Base-by-base conservation (phyloP, 352 stramenopile species). In the Saprolegnia diclina region DNA sequence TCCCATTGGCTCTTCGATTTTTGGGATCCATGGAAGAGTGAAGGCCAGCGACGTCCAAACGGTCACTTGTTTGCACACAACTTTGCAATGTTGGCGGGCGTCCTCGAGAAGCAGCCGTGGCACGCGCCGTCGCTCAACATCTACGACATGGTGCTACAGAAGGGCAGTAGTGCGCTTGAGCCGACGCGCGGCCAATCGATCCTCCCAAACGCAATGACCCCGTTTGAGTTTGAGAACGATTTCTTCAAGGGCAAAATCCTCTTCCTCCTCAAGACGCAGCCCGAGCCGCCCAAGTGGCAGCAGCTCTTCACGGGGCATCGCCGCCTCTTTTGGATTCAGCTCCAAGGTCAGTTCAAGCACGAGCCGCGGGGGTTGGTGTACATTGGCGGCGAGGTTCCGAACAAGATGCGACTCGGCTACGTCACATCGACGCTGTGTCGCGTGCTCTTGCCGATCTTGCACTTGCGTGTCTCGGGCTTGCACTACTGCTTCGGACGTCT, bases 201-300 rank as follows among this genome's bases (percentile, higher is more conserved):
- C 40, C 61, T 75, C n/a, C 77, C 90, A 24, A 75, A 64, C 62
- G 32, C 56, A 42, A 38, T 45, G 14, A 73, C 74, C 46, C 81
- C 81, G 14, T 77, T 85, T 62, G 71, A 66, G n/a, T 91, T 94
- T 37, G 80, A 91, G 71, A 94, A 94, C 72, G 86, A 87, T 5
- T 88, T 88, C 61, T 82, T 90, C 48, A 81, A 77, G 10, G 86
- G 86, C 2, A 76, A 79, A 29, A 65, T 94, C 52, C 65, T 92
- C 16, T 91, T 94, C 42, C 66, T 94, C 18, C 55, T 92, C 70
- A 83, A 18, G 64, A 87, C 72, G 10, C 67, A 67, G 18, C 65
- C 73, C 22, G 71, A 72, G 13, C 59, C 72, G 0, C 14, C 44
- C 24, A 75, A 74, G 44, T 78, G 75, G 63, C 32, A 38, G 11